Conservation (phyloP, 2,329 filamentous ascomycete species). For the Keithomyces neogunnii region DNA sequence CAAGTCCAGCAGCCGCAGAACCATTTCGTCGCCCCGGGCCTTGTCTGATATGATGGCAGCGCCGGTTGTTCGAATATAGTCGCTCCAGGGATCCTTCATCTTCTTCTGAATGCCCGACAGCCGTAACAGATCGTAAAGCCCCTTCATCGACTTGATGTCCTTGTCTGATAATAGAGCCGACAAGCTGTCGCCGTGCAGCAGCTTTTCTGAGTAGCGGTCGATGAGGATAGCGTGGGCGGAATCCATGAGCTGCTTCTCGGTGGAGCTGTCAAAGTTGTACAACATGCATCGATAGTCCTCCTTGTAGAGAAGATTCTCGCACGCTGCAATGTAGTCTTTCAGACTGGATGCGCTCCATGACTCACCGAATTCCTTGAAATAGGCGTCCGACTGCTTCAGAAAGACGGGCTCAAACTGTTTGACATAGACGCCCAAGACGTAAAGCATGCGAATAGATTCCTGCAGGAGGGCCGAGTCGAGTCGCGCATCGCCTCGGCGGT, state of each 20-base stretch:
- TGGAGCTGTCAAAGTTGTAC: constrained; percentile 76
- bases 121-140: constrained; percentile 69
- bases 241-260: constrained; percentile 66
- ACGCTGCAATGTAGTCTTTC: constrained; percentile 66
- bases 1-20: constrained; percentile 70
- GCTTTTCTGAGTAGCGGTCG: constrained; percentile 53
- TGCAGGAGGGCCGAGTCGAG: constrained; percentile 61
- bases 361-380: constrained; percentile 62
- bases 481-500: constrained; percentile 50
- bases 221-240: constrained; percentile 68
- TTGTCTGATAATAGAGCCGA: constrained; percentile 64
- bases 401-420: constrained; percentile 73
- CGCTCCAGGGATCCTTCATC: constrained; percentile 65
- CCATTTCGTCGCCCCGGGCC: constrained; percentile 74
- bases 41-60: constrained; percentile 72
- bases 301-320: constrained; percentile 57
- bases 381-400: constrained; percentile 57
- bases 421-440: constrained; percentile 75
- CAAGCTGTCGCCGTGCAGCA: constrained; percentile 60
- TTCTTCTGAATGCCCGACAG: constrained; percentile 62
- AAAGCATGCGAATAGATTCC: constrained; percentile 72
- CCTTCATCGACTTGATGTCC: constrained; percentile 61
- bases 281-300: constrained; percentile 72
- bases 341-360: constrained; percentile 55
- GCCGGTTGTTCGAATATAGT: constrained; percentile 71